phyloP scores from a whole-genome alignment of 129 eudicot species.

The Flaveria brownii region DNA sequence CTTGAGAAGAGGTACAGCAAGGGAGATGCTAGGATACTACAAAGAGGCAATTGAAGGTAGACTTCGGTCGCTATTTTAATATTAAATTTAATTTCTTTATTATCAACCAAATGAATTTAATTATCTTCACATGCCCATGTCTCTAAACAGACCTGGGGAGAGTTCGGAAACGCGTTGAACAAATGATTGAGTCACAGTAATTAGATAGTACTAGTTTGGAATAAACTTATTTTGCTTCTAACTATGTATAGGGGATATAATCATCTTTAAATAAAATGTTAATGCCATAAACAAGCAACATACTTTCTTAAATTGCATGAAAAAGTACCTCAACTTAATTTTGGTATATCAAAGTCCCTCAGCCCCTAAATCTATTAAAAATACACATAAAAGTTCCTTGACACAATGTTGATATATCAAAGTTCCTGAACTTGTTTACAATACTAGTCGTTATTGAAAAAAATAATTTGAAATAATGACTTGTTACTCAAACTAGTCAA shows the following conservation, averaged over 20 bases:
- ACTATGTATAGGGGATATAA: background rate
- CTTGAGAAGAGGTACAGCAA: constrained; percentile 87
- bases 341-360: background rate
- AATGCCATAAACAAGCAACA: background rate
- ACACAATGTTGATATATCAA: background rate
- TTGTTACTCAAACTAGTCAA: background rate
- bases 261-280: background rate
- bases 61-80: background rate
- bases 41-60: constrained; percentile 87
- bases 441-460: background rate
- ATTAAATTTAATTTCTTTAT: background rate
- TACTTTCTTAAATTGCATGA: background rate
- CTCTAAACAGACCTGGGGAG: background rate
- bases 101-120: background rate
- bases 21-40: constrained; percentile 81
- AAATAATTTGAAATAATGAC: background rate
- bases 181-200: background rate
- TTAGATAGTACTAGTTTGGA: background rate
- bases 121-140: background rate
- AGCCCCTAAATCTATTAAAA: background rate
- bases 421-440: background rate
- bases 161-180: background rate
- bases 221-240: background rate
- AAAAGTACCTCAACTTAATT: background rate
- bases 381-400: background rate